Conservation (phyloP, 352 stramenopile species). For the Pythium rhizo-oryzae region DNA sequence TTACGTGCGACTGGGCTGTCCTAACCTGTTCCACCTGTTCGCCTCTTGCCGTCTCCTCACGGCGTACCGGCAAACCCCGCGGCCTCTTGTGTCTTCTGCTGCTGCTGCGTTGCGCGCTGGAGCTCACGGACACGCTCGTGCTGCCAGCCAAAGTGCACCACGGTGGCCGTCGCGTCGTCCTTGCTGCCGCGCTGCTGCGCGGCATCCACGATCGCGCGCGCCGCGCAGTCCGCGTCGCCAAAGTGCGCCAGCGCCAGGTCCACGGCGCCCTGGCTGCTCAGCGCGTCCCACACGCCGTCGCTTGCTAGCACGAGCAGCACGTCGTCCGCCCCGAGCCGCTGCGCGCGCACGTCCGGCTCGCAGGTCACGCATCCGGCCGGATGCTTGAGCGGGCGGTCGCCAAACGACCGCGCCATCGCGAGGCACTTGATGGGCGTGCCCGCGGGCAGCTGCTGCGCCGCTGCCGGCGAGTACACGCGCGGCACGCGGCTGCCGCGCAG, state of each 20-base stretch:
- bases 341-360: slow-evolving; percentile 48
- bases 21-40: no score
- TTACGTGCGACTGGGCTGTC: no score
- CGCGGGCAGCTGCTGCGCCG: slow-evolving; percentile 3
- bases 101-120: neutral
- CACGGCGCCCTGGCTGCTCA: slow-evolving; percentile 63
- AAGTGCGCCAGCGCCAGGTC: slow-evolving; percentile 48
- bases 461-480: slow-evolving; percentile 57
- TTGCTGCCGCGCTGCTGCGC: slow-evolving; percentile 55
- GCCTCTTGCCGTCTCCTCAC: neutral
- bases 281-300: slow-evolving; percentile 67
- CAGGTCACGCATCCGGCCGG: slow-evolving; percentile 51
- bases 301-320: slow-evolving; percentile 60
- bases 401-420: slow-evolving; percentile 63
- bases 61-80: neutral
- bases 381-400: slow-evolving; percentile 55
- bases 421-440: slow-evolving; percentile 32
- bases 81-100: neutral
- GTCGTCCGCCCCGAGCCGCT: slow-evolving; percentile 42
- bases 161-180: slow-evolving; percentile 62
- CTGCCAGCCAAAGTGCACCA: slow-evolving; percentile 31
- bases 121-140: neutral
- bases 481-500: slow-evolving; percentile 39
- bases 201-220: slow-evolving; percentile 54
- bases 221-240: slow-evolving; percentile 43